A percentile compares a stretch with the other conserved stretches of the same genome.
phyloP scores from a whole-genome alignment of 2,329 filamentous ascomycete genomes.

The Penicillium sp. region DNA sequence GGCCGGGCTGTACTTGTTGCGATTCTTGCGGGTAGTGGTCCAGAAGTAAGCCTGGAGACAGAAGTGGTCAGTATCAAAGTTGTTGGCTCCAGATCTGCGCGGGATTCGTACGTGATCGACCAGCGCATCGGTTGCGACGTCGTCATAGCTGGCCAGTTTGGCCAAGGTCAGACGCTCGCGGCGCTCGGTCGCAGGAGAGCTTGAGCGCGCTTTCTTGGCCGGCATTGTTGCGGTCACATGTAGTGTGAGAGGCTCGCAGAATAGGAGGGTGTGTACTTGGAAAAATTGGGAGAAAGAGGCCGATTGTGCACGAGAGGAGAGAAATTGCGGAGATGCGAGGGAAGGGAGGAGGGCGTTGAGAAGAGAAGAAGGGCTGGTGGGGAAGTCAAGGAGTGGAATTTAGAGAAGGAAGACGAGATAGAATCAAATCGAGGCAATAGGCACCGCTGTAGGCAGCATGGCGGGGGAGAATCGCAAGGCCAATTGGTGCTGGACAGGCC shows the following conservation, averaged over 20 bases:
- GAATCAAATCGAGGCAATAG: neutral
- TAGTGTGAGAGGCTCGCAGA: slow-evolving; percentile 1
- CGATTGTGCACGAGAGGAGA: neutral
- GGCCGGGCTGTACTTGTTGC: slow-evolving; percentile 79
- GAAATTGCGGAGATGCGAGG: slow-evolving; percentile 5
- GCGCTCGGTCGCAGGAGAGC: slow-evolving; percentile 35
- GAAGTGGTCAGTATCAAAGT: slow-evolving; percentile 22
- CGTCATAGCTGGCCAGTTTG: slow-evolving; percentile 90
- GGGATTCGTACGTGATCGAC: slow-evolving; percentile 79
- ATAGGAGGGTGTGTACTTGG: neutral
- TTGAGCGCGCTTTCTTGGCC: slow-evolving; percentile 38
- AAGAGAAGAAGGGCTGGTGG: neutral
- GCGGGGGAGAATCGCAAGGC: slow-evolving; percentile 4
- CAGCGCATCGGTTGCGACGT: slow-evolving; percentile 90
- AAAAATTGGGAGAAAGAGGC: neutral
- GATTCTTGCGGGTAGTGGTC: slow-evolving; percentile 94
- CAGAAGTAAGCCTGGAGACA: slow-evolving; percentile 81
- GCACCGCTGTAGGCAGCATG: slow-evolving; percentile 10
- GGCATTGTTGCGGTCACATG: slow-evolving; percentile 32
- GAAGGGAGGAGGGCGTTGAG: slow-evolving; percentile 6
- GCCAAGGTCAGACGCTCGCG: slow-evolving; percentile 78
- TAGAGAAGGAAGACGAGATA: neutral
- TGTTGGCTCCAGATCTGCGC: slow-evolving; percentile 3
- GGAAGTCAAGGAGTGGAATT: slow-evolving; percentile 3
- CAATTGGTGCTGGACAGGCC: slow-evolving; percentile 14